These are phyloP conservation scores for Hippophae tibetana DNA, from an alignment of 306 rosid species.

Conservation along the genomic window DNA sequence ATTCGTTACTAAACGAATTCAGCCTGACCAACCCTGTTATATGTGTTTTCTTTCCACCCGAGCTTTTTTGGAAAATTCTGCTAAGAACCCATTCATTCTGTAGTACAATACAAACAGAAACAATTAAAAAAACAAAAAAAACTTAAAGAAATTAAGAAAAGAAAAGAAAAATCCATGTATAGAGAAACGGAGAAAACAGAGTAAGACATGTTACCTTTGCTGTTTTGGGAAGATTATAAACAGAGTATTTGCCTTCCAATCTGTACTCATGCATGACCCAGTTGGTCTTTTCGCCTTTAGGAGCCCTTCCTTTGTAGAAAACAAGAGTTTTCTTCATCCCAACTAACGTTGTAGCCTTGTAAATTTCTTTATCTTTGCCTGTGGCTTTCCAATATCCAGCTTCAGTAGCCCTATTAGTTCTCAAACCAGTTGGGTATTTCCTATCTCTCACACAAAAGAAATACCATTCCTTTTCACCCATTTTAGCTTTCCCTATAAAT, in stretches of 20 bases:
- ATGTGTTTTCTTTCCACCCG: constrained; percentile 66
- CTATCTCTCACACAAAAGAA: constrained; percentile 90
- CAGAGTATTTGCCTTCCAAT: constrained; percentile 71
- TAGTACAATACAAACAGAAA: too few species aligned
- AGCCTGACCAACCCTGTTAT: constrained; percentile 46
- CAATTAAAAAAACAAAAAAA: not conserved
- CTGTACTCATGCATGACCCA: constrained; percentile 99
- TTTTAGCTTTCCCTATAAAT: constrained; percentile 69
- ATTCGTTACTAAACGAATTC: constrained; percentile 34
- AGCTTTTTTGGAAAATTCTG: constrained; percentile 75
- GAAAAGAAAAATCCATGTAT: not conserved
- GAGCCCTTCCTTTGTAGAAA: constrained; percentile 89
- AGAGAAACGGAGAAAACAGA: constrained; percentile 7
- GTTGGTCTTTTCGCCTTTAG: constrained; percentile 84
- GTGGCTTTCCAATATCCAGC: constrained; percentile 98
- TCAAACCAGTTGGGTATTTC: constrained; percentile 90
- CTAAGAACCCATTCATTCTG: constrained; percentile 97
- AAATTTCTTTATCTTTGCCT: constrained; percentile 85
- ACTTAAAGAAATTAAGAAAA: not conserved
- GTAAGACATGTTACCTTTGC: constrained; percentile 44
- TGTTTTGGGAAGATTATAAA: constrained; percentile 75
- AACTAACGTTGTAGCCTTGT: constrained; percentile 67
- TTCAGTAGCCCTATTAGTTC: constrained; percentile 92
- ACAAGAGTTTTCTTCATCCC: constrained; percentile 98
- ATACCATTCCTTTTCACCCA: constrained; percentile 97